Evolutionary conservation across 1,284 basidiomycete species (phyloP).

Genomic region (Fomitopsis betulina): DNA sequence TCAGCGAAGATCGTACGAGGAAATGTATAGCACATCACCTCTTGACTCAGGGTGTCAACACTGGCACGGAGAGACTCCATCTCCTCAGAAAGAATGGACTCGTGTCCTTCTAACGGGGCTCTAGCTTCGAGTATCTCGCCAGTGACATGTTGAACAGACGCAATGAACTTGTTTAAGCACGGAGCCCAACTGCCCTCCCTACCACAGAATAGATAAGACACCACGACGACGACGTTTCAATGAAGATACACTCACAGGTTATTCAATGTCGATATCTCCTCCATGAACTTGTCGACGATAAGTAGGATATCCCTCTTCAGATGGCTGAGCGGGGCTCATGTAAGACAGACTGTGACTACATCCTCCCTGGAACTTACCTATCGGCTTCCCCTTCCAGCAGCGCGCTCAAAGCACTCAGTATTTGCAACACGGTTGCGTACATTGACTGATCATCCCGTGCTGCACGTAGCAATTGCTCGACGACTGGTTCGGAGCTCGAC

Average conservation of each 20-base stretch:
- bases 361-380: slow-evolving; percentile 32
- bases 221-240: slow-evolving; percentile 1
- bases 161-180: slow-evolving; percentile 58
- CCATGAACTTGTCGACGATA: slow-evolving; percentile 66
- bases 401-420: slow-evolving; percentile 47
- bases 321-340: slow-evolving; percentile 35
- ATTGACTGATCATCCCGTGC: slow-evolving; percentile 54
- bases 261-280: slow-evolving; percentile 51
- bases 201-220: slow-evolving; percentile 1
- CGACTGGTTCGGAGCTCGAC: slow-evolving; percentile 45
- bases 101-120: slow-evolving; percentile 36
- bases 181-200: slow-evolving; percentile 63
- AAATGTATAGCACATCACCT: slow-evolving; percentile 36
- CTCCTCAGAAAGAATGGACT: slow-evolving; percentile 52
- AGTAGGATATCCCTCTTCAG: slow-evolving; percentile 59
- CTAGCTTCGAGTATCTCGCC: slow-evolving; percentile 58
- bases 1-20: not conserved
- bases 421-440: slow-evolving; percentile 50
- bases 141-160: slow-evolving; percentile 65
- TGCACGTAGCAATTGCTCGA: slow-evolving; percentile 53
- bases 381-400: slow-evolving; percentile 60
- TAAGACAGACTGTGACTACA: not conserved
- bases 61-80: slow-evolving; percentile 54
- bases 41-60: slow-evolving; percentile 58
- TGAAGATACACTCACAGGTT: slow-evolving; percentile 46